Evolutionary conservation across 352 stramenopile genomes (phyloP), one percentile per base, ranked within the genome.

Genomic region (Globisporangium mamillatum): DNA sequence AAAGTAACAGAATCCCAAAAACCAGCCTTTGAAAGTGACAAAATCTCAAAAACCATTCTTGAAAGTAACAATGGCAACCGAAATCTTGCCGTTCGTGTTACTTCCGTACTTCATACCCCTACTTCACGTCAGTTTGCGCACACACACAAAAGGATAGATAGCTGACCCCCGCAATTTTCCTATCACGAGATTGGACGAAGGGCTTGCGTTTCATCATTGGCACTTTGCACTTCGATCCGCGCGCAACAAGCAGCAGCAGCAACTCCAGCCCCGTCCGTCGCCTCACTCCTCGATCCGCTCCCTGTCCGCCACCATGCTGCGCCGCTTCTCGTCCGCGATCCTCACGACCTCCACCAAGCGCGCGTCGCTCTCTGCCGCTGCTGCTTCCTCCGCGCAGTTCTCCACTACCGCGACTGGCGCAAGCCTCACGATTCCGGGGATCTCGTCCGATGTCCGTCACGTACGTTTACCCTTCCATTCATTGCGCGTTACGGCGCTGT

Each of bases 401-500:
- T 87, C 79, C 18, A 68, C 79, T 8, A 68, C 67, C 20, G 56
- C 64, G 6, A 25, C 64, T 0, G 68, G 67, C 18, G 73, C 81
- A 41, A 82, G 83, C 38, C 77, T 94, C 55, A 86, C 86, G 12
- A 74, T 94, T 8, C 85, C 85, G 0, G 86, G 84, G 16, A 69
- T 94, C 38, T 88, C 86, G 48, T 69, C 79, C 50, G 79, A 94
- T 55, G 70, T 92, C 34, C 86, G 86, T 55, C 82, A 79, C 32
- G 76, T 82, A 75, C 34, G 67, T 65, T 58, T 32, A 32, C 29
- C 24, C 3, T n/a, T 25, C 12, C 0, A 60, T 34, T 67, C 0
- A 41, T 46, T 27, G 16, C 18, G 16, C 55, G 3, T 46, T 60
- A 2, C 2, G 16, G 1, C 16, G 55, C 24, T 44, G 55, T 44